Base-by-base conservation (phyloP, 495 filamentous ascomycete species). In the Cudoniella acicularis region DNA sequence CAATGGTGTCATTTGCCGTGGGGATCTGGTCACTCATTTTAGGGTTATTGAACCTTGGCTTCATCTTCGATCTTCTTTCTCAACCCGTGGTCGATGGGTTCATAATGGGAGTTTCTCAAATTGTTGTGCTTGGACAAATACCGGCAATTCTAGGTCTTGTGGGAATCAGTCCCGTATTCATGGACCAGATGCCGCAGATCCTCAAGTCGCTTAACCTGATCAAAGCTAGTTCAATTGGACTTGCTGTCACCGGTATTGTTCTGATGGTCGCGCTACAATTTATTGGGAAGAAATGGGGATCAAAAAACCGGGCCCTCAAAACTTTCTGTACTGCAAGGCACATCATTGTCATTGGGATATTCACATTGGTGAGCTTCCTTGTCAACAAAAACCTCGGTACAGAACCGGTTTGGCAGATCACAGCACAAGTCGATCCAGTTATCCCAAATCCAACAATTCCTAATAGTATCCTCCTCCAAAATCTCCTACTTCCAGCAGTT, bases 321-420 rank as follows among this genome's bases (percentile, higher is more conserved):
- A 61, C 55, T 10, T 2, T 61, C 8, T 21, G 42, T 20, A 50
- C 40, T n/a, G 45, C 22, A 1, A 53, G 58, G 45, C 26, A 56
- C 30, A 20, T 61, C 11, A 96, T 97, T 64, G 88, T 95, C 54
- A 91, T 98, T 55, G 72, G 96, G 30, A 78, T 96, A 22, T 97
- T 91, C 72, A 94, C 91, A 17, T 76, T 96, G 76, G 88, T 96
- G 72, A 92, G 90, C 73, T 95, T 83, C 63, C 71, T 94, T 51
- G 83, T 85, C 49, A 96, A 96, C 71, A 76, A 76, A 59, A 75
- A 76, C 46, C 72, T 70, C 54, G n/a, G n/a, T n/a, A n/a, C 61
- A 73, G 11, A 80, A 1, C 77, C 82, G 22, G 69, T 71, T 18
- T 94, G 96, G 70, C 77, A 70, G 26, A 85, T 96, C 24, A 72